These are phyloP conservation scores for Pleurozium schreberi DNA, from an alignment of 225 moss, liverwort and hornwort species.

Conservation along the genomic window DNA sequence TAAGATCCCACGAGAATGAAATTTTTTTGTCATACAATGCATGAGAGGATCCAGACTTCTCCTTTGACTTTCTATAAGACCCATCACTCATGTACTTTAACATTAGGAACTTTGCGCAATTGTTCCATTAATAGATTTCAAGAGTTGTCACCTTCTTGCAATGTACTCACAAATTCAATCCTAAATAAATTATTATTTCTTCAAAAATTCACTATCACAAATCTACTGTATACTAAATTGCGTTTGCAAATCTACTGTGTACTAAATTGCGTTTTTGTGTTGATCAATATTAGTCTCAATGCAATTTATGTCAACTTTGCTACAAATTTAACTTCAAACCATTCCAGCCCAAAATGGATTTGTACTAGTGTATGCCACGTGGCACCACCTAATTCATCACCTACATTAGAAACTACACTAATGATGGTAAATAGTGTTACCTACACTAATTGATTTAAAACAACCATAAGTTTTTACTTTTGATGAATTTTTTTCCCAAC, in stretches of 20 bases:
- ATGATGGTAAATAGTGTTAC: no score
- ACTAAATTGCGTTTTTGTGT: fast-evolving
- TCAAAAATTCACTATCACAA: no score
- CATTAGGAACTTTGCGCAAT: fast-evolving
- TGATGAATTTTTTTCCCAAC: no score
- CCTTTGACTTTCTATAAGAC: background rate
- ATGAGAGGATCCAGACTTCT: background rate
- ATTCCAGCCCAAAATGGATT: fast-evolving
- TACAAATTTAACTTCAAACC: background rate
- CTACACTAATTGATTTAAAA: no score
- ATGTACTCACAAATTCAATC: no score
- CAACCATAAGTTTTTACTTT: no score
- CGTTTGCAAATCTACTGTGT: background rate
- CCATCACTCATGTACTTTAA: background rate
- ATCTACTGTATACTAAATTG: fast-evolving
- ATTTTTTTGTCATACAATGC: background rate
- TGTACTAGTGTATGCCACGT: fast-evolving
- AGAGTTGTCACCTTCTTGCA: fast-evolving
- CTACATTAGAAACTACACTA: no score
- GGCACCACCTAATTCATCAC: background rate
- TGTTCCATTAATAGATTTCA: no score
- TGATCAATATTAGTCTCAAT: fast-evolving
- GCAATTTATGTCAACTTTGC: background rate
- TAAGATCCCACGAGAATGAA: background rate
- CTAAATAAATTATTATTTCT: no score